phyloP scores from a whole-genome alignment of 139 green algal species.

The Ulvella scutata region DNA sequence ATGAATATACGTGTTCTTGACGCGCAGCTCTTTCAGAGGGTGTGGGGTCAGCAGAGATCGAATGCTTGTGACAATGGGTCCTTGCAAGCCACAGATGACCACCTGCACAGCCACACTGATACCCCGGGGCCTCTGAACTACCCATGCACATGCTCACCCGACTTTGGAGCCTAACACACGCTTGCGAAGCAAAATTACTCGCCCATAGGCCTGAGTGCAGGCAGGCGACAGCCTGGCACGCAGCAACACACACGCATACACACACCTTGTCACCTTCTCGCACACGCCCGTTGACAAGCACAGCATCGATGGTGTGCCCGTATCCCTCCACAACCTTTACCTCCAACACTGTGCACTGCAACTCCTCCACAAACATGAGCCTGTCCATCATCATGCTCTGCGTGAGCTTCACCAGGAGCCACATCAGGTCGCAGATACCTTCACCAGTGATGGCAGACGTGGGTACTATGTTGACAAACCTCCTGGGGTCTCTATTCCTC shows the following conservation, averaged over 20 bases:
- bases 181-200: too few relatives aligned
- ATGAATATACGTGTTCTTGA: conserved; percentile 86
- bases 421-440: conserved; percentile 53
- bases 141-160: conserved; percentile 3
- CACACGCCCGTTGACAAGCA: conserved; percentile 83
- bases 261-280: conserved; percentile 8
- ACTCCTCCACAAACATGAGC: conserved; percentile 80
- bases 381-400: conserved; percentile 78
- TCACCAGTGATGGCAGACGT: conserved; percentile 89
- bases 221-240: too few relatives aligned
- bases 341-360: conserved; percentile 69
- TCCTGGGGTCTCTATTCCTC: conserved; percentile 81
- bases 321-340: conserved; percentile 98
- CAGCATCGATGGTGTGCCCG: conserved; percentile 93
- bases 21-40: conserved; percentile 82
- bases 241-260: too few relatives aligned
- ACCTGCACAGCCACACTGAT: conserved; percentile 18
- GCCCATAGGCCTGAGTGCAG: too few relatives aligned
- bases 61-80: conserved; percentile 82
- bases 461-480: conserved; percentile 87
- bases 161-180: too few relatives aligned
- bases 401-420: conserved; percentile 90
- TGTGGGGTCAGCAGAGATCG: conserved; percentile 90
- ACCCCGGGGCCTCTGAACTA: background rate
- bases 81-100: conserved; percentile 84